Percentiles rank a stretch among this genome's conserved stretches.
phyloP scores from a whole-genome alignment of 2,329 filamentous ascomycete genomes.

The Stromatinia cepivora region DNA sequence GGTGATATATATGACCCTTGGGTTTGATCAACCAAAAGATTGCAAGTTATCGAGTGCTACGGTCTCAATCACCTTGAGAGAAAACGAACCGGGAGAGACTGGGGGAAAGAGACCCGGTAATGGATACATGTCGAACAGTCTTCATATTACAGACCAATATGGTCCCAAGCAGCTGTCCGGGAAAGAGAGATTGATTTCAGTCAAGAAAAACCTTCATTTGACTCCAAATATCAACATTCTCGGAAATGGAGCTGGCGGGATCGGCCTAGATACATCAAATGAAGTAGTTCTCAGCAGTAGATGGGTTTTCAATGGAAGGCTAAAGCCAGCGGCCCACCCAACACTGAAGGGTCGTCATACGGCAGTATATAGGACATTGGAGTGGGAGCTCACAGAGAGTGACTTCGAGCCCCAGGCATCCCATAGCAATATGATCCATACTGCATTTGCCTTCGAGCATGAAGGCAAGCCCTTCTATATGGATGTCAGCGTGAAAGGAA shows the following conservation, averaged over 20 bases:
- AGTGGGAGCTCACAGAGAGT: conserved; percentile 11
- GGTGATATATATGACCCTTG: conserved; percentile 19
- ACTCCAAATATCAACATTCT: conserved; percentile 8
- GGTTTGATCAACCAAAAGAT: conserved; percentile 17
- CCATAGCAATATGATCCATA: conserved; percentile 10
- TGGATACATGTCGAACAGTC: neutral
- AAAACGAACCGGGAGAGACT: neutral
- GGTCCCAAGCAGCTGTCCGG: conserved; percentile 2
- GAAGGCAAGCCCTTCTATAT: neutral
- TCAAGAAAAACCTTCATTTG: neutral
- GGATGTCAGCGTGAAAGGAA: neutral
- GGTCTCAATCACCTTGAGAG: conserved; percentile 3
- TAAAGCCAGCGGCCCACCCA: neutral
- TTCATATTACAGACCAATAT: conserved; percentile 12
- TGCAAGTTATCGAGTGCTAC: conserved; percentile 20
- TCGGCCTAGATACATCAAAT: neutral
- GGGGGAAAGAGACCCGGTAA: too few relatives aligned
- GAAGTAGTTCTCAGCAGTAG: neutral
- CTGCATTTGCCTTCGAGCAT: conserved; percentile 8
- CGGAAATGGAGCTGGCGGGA: conserved; percentile 1
- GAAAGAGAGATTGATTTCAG: neutral
- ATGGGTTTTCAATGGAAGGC: neutral
- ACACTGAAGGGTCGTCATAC: neutral
- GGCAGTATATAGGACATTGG: neutral
- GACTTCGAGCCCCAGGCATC: neutral